Conservation (phyloP, 2,329 filamentous ascomycete species). For the Phyllachora maydis region DNA sequence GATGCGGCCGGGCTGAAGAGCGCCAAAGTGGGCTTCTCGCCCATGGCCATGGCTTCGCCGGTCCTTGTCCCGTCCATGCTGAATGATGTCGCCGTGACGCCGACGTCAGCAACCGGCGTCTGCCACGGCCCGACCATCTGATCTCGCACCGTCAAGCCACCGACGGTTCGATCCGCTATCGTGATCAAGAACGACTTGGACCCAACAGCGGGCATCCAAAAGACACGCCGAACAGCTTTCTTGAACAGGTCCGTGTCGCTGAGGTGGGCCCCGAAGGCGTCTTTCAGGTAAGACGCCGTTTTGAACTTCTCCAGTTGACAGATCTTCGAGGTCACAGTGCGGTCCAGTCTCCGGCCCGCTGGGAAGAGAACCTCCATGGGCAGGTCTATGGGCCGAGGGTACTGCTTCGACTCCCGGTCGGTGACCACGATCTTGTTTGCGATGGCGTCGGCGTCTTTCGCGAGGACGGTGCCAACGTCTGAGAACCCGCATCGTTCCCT, state of each 20-base stretch:
- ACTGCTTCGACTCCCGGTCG: constrained; percentile 56
- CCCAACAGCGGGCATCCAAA: constrained; percentile 75
- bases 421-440: constrained; percentile 58
- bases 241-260: constrained; percentile 29
- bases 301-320: constrained; percentile 53
- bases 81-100: constrained; percentile 73
- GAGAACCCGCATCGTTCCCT: constrained; percentile 87
- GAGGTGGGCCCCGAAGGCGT: constrained; percentile 38
- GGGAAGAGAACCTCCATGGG: constrained; percentile 81
- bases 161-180: constrained; percentile 82
- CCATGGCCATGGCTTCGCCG: constrained; percentile 96
- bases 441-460: constrained; percentile 37
- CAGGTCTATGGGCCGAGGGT: constrained; percentile 67
- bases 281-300: constrained; percentile 39
- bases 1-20: constrained; percentile 80
- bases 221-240: constrained; percentile 60
- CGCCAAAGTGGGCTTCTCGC: constrained; percentile 75
- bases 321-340: constrained; percentile 50
- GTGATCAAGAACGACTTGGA: constrained; percentile 96
- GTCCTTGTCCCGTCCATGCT: constrained; percentile 38
- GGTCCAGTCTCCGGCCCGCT: constrained; percentile 63
- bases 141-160: constrained; percentile 71
- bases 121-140: constrained; percentile 98
- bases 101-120: constrained; percentile 80
- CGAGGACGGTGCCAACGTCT: constrained; percentile 60